Conservation (phyloP, 495 filamentous ascomycete species). For the Penicillium pulvis region DNA sequence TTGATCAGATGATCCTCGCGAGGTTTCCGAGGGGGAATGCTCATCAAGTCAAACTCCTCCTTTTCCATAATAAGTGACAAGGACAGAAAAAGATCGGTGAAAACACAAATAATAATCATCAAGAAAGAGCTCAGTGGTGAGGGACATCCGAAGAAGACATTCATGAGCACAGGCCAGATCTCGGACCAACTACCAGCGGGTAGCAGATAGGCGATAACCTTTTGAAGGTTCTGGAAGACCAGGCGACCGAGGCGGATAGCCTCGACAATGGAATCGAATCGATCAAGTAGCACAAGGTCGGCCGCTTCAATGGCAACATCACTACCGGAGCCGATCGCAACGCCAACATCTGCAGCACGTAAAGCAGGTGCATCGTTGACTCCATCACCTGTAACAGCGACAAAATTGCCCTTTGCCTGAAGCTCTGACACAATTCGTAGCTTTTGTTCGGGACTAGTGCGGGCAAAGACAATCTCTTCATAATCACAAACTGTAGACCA, state of each 20-base stretch:
- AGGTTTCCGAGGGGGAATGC: conserved; percentile 61
- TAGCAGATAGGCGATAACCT: conserved; percentile 61
- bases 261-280: conserved; percentile 67
- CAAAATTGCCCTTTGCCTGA: conserved; percentile 58
- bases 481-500: conserved; percentile 61
- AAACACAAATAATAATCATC: conserved; percentile 73
- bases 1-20: conserved; percentile 61
- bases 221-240: conserved; percentile 60
- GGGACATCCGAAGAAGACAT: conserved; percentile 71
- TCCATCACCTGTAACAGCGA: conserved; percentile 77
- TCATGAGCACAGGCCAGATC: conserved; percentile 75
- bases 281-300: conserved; percentile 78
- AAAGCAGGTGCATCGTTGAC: conserved; percentile 72
- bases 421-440: conserved; percentile 72
- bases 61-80: conserved; percentile 69
- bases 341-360: conserved; percentile 65
- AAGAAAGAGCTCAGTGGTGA: conserved; percentile 68
- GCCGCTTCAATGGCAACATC: conserved; percentile 78
- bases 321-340: conserved; percentile 62
- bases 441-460: conserved; percentile 78
- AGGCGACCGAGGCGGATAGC: conserved; percentile 63
- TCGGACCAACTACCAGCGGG: conserved; percentile 71
- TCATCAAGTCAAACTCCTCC: conserved; percentile 69
- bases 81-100: conserved; percentile 62
- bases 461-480: conserved; percentile 68